A percentile compares a stretch with the other conserved stretches of the same genome.
phyloP scores from a whole-genome alignment of 306 rosid species.

The Malus sylvestris region DNA sequence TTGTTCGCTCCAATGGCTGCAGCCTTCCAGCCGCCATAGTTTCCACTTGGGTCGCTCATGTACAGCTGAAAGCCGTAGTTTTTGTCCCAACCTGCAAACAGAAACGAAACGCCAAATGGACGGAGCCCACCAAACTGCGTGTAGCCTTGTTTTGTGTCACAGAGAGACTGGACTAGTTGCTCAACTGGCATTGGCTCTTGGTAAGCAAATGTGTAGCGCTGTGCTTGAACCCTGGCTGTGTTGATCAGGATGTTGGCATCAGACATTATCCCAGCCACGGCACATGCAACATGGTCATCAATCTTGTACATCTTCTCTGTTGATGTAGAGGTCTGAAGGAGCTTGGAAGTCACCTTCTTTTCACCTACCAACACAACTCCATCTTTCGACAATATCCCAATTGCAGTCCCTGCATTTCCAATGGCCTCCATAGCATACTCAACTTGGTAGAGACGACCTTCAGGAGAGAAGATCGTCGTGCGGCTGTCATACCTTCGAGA shows the following conservation, averaged over 20 bases:
- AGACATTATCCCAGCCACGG: conserved; percentile 41
- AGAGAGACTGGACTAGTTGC: conserved; percentile 36
- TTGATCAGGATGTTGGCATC: conserved; percentile 39
- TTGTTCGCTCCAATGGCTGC: conserved; percentile 41
- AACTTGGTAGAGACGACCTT: conserved; percentile 38
- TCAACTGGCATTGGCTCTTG: conserved; percentile 47
- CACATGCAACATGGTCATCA: conserved; percentile 42
- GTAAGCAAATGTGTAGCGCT: conserved; percentile 31
- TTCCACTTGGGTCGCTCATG: conserved; percentile 45
- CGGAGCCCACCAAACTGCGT: conserved; percentile 43
- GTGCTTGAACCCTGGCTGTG: conserved; percentile 41
- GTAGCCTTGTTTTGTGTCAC: conserved; percentile 41
- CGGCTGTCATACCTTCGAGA: conserved; percentile 42
- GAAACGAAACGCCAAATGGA: conserved; percentile 36
- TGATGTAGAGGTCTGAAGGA: conserved; percentile 37
- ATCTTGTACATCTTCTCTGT: conserved; percentile 41
- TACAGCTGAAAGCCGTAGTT: conserved; percentile 37
- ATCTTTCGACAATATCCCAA: conserved; percentile 37
- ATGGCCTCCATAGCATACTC: conserved; percentile 44
- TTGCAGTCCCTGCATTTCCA: conserved; percentile 40
- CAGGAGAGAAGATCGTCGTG: conserved; percentile 36
- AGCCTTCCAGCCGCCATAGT: conserved; percentile 46
- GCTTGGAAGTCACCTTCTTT: conserved; percentile 39
- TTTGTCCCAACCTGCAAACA: conserved; percentile 44
- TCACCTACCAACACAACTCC: conserved; percentile 38